Evolutionary conservation across 495 filamentous ascomycete species (phyloP).

Genomic region (Tuber calosporum): DNA sequence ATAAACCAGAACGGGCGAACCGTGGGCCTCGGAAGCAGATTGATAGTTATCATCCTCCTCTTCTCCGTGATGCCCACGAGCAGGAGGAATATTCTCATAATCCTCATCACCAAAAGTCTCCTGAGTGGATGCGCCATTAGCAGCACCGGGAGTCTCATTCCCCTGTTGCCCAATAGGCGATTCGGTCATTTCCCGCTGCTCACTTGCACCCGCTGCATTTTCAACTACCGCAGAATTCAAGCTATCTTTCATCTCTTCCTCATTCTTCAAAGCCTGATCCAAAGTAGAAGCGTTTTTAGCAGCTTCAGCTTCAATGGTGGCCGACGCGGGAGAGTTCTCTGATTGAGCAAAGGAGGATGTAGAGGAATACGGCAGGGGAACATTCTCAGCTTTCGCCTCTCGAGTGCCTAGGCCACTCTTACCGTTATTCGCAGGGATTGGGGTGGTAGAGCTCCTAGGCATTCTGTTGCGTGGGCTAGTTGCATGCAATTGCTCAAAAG

Average conservation of each 20-base stretch:
- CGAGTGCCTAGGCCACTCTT: constrained; percentile 33
- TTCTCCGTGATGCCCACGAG: constrained; percentile 53
- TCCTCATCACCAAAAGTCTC: not conserved
- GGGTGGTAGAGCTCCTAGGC: constrained; percentile 41
- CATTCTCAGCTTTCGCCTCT: constrained; percentile 35
- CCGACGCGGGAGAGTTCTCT: constrained; percentile 38
- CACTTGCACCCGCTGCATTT: constrained; percentile 17
- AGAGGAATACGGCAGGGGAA: constrained; percentile 37
- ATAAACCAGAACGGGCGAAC: constrained; percentile 65
- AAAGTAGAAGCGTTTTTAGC: constrained; percentile 44
- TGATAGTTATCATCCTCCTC: constrained; percentile 57
- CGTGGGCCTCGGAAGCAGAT: constrained; percentile 57
- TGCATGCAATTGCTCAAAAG: constrained; percentile 65
- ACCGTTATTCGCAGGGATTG: constrained; percentile 22
- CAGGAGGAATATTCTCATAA: constrained; percentile 39
- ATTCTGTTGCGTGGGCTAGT: constrained; percentile 58
- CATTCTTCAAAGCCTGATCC: constrained; percentile 45
- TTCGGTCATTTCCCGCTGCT: constrained; percentile 19
- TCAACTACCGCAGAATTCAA: constrained; percentile 37
- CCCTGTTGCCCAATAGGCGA: not conserved
- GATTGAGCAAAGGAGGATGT: constrained; percentile 44
- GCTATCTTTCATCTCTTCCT: constrained; percentile 41
- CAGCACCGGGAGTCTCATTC: not conserved
- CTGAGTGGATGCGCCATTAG: constrained; percentile 42
- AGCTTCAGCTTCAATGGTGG: constrained; percentile 42